Evolutionary conservation across 129 eudicot genomes (phyloP).

Genomic region (Escallonia herrerae): DNA sequence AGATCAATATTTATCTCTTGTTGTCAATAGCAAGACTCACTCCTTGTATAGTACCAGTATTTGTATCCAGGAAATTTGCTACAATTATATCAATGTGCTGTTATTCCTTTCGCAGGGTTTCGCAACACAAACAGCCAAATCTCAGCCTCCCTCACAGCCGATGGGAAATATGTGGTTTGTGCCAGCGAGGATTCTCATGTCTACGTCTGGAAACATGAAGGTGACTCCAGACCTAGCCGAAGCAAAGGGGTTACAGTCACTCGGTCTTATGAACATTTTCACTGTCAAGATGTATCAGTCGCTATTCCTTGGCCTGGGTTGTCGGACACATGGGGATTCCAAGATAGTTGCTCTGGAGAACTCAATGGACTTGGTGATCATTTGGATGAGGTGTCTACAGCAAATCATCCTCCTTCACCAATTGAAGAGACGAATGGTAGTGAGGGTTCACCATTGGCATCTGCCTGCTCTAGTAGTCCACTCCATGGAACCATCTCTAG

Average conservation of each 20-base stretch:
- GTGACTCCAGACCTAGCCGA: slow-evolving; percentile 68
- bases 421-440: slow-evolving; percentile 39
- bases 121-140: slow-evolving; percentile 92
- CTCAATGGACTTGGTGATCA: slow-evolving; percentile 21
- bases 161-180: slow-evolving; percentile 73
- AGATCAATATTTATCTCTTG: too few relatives aligned
- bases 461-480: slow-evolving; percentile 51
- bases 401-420: slow-evolving; percentile 73
- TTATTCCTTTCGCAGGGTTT: slow-evolving; percentile 47
- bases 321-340: slow-evolving; percentile 42
- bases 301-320: slow-evolving; percentile 98
- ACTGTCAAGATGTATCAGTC: slow-evolving; percentile 84
- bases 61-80: not conserved
- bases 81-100: not conserved
- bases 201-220: slow-evolving; percentile 91
- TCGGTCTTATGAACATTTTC: slow-evolving; percentile 78
- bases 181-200: slow-evolving; percentile 96
- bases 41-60: too few relatives aligned
- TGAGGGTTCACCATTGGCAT: slow-evolving; percentile 40
- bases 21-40: too few relatives aligned
- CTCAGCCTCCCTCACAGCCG: slow-evolving; percentile 70
- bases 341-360: slow-evolving; percentile 31
- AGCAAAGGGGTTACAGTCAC: slow-evolving; percentile 70
- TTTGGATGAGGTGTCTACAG: slow-evolving; percentile 39
- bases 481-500: slow-evolving; percentile 60